Conservation (phyloP, 2,329 filamentous ascomycete species). For the Volutella citrinella region DNA sequence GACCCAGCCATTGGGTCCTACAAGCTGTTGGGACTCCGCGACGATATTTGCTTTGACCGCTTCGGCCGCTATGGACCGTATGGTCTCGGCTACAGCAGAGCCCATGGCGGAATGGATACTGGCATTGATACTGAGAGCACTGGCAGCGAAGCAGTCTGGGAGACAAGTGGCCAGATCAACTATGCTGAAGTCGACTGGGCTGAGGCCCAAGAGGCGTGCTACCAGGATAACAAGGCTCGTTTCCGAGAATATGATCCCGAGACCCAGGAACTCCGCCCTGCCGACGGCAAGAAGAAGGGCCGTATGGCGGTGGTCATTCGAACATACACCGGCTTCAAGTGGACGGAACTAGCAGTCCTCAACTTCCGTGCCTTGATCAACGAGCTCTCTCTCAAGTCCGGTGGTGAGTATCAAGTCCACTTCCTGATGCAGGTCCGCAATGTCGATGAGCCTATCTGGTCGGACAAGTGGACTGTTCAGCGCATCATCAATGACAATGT, state of each 20-base stretch:
- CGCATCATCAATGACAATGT: conserved; percentile 64
- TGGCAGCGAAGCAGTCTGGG: conserved; percentile 61
- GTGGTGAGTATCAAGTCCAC: conserved; percentile 78
- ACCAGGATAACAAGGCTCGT: conserved; percentile 60
- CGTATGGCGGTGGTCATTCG: conserved; percentile 77
- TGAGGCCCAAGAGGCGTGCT: conserved; percentile 50
- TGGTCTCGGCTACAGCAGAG: conserved; percentile 75
- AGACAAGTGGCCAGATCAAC: conserved; percentile 52
- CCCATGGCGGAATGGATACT: conserved; percentile 68
- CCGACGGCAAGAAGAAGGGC: conserved; percentile 37
- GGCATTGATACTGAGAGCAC: conserved; percentile 70
- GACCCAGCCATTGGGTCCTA: conserved; percentile 77
- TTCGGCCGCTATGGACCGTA: conserved; percentile 84
- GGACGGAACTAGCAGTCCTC: conserved; percentile 73
- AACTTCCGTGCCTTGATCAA: conserved; percentile 80
- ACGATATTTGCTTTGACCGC: conserved; percentile 84
- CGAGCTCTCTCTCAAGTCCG: conserved; percentile 73
- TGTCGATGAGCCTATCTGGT: conserved; percentile 75
- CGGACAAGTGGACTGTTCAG: conserved; percentile 71
- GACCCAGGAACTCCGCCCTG: conserved; percentile 32
- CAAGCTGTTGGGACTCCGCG: conserved; percentile 66
- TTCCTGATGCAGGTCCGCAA: conserved; percentile 85
- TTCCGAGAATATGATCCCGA: conserved; percentile 44
- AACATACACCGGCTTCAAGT: conserved; percentile 76
- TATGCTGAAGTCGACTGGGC: conserved; percentile 56